Percentiles rank a stretch among this genome's conserved stretches.
phyloP scores from a whole-genome alignment of 2,329 filamentous ascomycete genomes.

The Neofusicoccum sp. region DNA sequence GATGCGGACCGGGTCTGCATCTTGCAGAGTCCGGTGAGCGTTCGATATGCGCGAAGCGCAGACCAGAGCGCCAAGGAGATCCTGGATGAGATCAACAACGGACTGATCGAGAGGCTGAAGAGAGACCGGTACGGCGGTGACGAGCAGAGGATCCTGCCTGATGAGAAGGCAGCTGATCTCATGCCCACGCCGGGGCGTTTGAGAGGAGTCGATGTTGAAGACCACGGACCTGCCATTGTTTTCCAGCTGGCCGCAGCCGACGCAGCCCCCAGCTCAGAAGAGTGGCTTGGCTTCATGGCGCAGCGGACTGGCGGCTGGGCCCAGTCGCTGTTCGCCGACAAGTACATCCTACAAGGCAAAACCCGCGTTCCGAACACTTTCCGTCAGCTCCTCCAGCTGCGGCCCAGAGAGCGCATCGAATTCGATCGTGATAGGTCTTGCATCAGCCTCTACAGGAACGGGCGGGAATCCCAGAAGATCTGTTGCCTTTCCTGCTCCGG shows the following conservation, averaged over 20 bases:
- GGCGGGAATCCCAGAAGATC: too few species aligned
- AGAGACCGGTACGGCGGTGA: too few species aligned
- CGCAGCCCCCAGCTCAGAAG: neutral
- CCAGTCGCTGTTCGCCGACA: neutral
- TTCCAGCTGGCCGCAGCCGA: too few species aligned
- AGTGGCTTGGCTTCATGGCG: neutral
- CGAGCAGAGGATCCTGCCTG: too few species aligned
- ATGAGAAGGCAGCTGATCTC: too few species aligned
- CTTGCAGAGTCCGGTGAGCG: conserved; percentile 42
- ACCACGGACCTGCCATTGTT: too few species aligned
- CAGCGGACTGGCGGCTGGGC: neutral
- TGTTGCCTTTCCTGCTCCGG: too few species aligned
- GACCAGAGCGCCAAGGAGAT: conserved; percentile 23
- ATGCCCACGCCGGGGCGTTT: too few species aligned
- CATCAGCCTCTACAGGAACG: neutral
- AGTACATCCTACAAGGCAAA: neutral
- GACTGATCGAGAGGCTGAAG: conserved; percentile 20
- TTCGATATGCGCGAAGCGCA: conserved; percentile 23
- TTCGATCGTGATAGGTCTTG: neutral
- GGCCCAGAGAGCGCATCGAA: neutral
- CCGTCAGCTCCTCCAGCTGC: neutral
- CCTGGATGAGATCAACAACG: conserved; percentile 24
- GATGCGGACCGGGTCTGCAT: conserved; percentile 40
- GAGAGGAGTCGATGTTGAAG: too few species aligned
- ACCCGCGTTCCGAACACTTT: neutral